Base-by-base conservation (phyloP, 2,329 filamentous ascomycete genomes). In the Diaporthe humulicola region DNA sequence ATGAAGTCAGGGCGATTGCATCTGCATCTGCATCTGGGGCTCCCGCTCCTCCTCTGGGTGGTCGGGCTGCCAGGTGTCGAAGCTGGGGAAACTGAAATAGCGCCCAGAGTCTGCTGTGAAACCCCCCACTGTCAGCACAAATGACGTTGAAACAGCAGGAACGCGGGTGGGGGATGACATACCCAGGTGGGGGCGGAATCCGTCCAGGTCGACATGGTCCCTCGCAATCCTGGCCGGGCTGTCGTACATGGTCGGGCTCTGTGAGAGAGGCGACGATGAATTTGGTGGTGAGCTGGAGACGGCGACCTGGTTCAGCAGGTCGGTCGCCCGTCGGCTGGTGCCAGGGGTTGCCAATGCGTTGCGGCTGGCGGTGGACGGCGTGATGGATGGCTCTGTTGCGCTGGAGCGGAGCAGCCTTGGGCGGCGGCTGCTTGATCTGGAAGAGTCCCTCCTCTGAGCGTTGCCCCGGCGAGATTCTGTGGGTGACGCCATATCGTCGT, bases 1-100 rank as follows among this genome's bases (percentile, higher is more conserved):
- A n/a, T 56, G 5, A 28, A 72, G 14, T 81, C 79, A 81, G 57
- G 79, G 80, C 36, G 80, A 79, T 77, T 83, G 83, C 73, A 79
- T 76, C 28, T 80, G 79, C 58, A 61, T 61, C 38, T 82, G 83
- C 73, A 79, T 75, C 30, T 80, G 79, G 28, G 76, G 67, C 56
- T 86, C 85, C 74, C 86, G 84, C 54, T 84, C 84, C 38, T 86
- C 83, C 45, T 83, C 81, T 64, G 84, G 83, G 76, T 86, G 83
- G 73, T 85, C 86, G 28, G 85, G 85, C 56, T 90, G 89, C 86
- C 92, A 94, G 75, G 91, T 88, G 79, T 94, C 93, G 82, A 94
- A 94, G 81, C 90, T 93, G 22, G 93, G 93, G 81, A 94, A 94
- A 85, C 92, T 94, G 80, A 93, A 92, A 83, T 94, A 94, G 76